These are phyloP conservation scores for Lepidopterella palustris DNA, from an alignment of 495 filamentous ascomycete genomes.

Conservation along the genomic window DNA sequence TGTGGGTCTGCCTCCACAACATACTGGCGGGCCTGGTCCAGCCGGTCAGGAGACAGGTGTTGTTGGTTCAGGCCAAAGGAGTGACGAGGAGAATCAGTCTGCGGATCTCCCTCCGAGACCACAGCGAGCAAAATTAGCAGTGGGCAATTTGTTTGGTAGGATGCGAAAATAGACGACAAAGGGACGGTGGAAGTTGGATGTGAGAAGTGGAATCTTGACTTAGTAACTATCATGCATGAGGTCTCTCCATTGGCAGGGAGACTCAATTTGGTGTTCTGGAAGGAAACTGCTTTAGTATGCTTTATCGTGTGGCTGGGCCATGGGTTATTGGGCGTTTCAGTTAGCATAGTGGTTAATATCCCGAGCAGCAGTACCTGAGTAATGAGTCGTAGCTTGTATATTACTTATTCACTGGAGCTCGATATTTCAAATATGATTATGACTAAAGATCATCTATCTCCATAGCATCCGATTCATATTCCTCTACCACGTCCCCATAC, in stretches of 20 bases:
- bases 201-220: background rate
- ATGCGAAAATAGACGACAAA: slow-evolving; percentile 8
- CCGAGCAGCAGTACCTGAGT: no score
- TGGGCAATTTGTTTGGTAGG: slow-evolving; percentile 13
- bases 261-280: background rate
- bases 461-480: slow-evolving; percentile 61
- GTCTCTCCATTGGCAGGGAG: background rate
- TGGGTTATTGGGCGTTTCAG: no score
- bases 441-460: slow-evolving; percentile 52
- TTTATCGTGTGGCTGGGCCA: background rate
- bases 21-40: background rate
- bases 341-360: no score
- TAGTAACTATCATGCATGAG: no score
- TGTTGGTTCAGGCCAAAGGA: background rate
- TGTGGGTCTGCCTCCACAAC: background rate
- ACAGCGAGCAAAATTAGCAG: slow-evolving; percentile 18
- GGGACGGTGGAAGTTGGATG: background rate
- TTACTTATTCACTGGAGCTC: background rate
- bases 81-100: slow-evolving; percentile 9
- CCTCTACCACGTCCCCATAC: slow-evolving; percentile 7
- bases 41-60: slow-evolving; percentile 10
- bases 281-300: background rate
- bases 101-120: slow-evolving; percentile 19
- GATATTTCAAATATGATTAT: background rate
- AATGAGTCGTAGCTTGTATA: no score